phyloP scores from a whole-genome alignment of 2,329 filamentous ascomycete genomes.

The Byssoonygena ceratinophila region DNA sequence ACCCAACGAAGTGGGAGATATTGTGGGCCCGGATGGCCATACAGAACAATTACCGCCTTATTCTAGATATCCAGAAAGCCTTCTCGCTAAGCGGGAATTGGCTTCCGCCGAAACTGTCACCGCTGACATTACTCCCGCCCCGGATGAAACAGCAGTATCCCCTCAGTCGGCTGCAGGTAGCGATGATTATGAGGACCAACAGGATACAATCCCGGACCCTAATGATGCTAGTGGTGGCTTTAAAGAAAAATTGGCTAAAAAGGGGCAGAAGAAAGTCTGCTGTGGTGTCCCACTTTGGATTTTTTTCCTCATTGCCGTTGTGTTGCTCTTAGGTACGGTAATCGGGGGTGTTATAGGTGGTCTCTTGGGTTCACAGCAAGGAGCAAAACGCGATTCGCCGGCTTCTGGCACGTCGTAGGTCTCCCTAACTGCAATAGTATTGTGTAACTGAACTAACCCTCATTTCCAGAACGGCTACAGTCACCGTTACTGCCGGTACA shows the following conservation, averaged over 20 bases:
- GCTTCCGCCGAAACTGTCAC: constrained; percentile 27
- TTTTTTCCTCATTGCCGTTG: constrained; percentile 37
- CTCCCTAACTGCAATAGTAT: neutral
- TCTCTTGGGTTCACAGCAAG: constrained; percentile 39
- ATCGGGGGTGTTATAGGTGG: constrained; percentile 47
- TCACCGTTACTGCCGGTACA: constrained; percentile 37
- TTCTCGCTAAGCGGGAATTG: constrained; percentile 46
- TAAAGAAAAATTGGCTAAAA: constrained; percentile 37
- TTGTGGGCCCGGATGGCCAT: constrained; percentile 80
- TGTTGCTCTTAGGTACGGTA: constrained; percentile 41
- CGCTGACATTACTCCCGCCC: constrained; percentile 33
- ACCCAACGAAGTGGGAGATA: constrained; percentile 73
- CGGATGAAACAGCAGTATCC: constrained; percentile 24
- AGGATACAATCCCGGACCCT: constrained; percentile 17
- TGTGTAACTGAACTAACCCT: neutral
- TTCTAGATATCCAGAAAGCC: constrained; percentile 73
- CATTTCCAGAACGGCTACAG: constrained; percentile 17
- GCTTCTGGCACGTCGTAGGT: constrained; percentile 13
- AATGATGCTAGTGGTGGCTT: constrained; percentile 27
- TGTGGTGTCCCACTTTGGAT: constrained; percentile 45
- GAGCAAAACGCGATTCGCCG: constrained; percentile 16
- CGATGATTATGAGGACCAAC: neutral
- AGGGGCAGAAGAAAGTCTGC: constrained; percentile 35
- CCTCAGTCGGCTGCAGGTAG: constrained; percentile 15
- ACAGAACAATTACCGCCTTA: constrained; percentile 88